Evolutionary conservation across 2,329 filamentous ascomycete genomes (phyloP).

Genomic region (Rhexocercosporidium sp.): DNA sequence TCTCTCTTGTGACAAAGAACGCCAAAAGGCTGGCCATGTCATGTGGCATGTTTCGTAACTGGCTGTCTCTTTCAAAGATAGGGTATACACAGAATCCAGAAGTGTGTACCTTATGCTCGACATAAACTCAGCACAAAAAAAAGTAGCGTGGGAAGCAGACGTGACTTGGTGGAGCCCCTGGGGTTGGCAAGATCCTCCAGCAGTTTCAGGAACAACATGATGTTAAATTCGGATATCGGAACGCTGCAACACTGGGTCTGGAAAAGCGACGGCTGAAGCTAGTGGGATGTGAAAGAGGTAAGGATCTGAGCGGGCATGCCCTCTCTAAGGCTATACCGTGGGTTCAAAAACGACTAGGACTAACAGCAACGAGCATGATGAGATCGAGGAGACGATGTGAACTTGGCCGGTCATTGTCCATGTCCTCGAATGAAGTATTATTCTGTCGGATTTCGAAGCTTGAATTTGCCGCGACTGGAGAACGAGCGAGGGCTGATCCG

Average conservation of each 20-base stretch:
- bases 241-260: not conserved
- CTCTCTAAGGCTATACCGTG: not conserved
- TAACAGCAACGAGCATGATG: not conserved
- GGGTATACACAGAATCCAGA: not conserved
- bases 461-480: not conserved
- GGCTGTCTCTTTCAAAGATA: not conserved
- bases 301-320: not conserved
- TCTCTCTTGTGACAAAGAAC: not conserved
- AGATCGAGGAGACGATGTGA: not conserved
- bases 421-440: not conserved
- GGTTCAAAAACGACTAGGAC: not conserved
- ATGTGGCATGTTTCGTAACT: not conserved
- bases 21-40: not conserved
- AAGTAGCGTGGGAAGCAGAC: not conserved
- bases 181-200: not conserved
- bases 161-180: not conserved
- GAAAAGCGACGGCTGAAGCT: not conserved
- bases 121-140: not conserved
- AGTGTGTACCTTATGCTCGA: not conserved
- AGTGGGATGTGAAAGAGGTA: not conserved
- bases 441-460: too few species aligned
- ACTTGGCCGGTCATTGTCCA: too few species aligned
- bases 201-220: not conserved
- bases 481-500: not conserved
- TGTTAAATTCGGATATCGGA: not conserved